Evolutionary conservation across 345 rosid genomes (phyloP), one percentile per base, ranked within the genome.

Genomic region (Eucalyptus sp.): DNA sequence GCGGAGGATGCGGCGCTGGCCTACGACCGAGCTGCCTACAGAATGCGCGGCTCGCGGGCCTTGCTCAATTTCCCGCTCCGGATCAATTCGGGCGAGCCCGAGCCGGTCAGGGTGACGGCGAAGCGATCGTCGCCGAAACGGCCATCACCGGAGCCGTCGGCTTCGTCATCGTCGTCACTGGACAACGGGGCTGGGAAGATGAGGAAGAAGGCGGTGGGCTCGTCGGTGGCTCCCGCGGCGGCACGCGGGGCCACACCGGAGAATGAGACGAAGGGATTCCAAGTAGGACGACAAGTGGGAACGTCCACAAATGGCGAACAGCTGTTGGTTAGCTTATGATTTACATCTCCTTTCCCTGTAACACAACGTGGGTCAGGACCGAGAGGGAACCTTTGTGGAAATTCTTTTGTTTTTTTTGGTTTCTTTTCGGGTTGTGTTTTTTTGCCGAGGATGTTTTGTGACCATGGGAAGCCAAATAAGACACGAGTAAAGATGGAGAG

Each of bases 51-150:
- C 46, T 90, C 91, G 58, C 81, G 89, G 86, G 91, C 91, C 17
- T 46, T 89, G 87, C 89, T 90, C 13, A 90, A 89, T 27, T 89
- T 89, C 79, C 91, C 91, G 5, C 90, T 89, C 5, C 66, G 89
- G 81, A 87, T 89, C 7, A 89, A 89, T 20, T 87, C 89, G 24
- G 90, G 91, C 13, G 89, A 90, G 91, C 99, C 99, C 5, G 99
- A 96, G 71, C 99, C 99, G 41, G 97, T 97, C 4, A 93, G 99
- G 87, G 92, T 98, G 46, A 96, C 94, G 25, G 91, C 96, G 13
- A 98, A 96, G 92, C 91, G 99, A 90, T 87, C 93, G 1, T 91
- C 95, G 50, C 95, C 98, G 14, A 98, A 96, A 92, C 93, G 99
- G 90, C 86, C 93, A 0, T 91, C 95, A n/a, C 95, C 94, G n/a